Base-by-base conservation (phyloP, 108 stramenopile species). In the Skeletonema tropicum region DNA sequence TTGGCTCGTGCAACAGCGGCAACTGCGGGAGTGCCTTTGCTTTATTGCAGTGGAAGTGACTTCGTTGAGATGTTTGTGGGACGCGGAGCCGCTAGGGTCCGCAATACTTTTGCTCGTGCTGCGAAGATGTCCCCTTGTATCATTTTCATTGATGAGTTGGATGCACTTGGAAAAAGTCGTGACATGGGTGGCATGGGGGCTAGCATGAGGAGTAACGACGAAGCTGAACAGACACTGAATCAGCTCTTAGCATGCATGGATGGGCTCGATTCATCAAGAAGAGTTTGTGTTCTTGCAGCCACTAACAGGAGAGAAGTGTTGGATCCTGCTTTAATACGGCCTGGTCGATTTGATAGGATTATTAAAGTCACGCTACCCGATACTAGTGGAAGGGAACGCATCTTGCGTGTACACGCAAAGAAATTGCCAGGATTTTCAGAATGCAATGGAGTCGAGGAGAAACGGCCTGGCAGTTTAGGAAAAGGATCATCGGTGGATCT, bases 321-420 rank as follows among this genome's bases (percentile, higher is more conserved):
- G 39, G 97, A 98, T 75, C 84, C 89, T 8, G 97, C 98, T 1
- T 73, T 98, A 41, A 81, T 94, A 8, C 86, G 97, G 48, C 97
- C 98, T 6, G 98, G 98, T 14, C 80, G 97, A 60, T 98, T 98
- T 77, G 98, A 99, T 83, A 84, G 97, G 25, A 93, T 97, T 57
- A 94, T 98, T 32, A 88, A 83, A 26, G 84, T 97, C 30, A 73
- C 63, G 1, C 89, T 98, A 39, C 97, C 97, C 3, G 86, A 96
- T 75, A 75, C 74, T 29, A 69, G 70, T n/a, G 96, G 87, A 60
- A 85, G 91, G 32, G 94, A 93, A 71, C 75, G 87, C 7, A 95
- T 97, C 41, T 71, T 99, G 68, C 71, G 93, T 10, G 96, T 98
- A 21, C 95, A 97, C 83, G 87, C 91, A 8, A 80, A 82, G 36